Percentiles rank a stretch among this genome's conserved stretches.
phyloP scores from a whole-genome alignment of 164 flowering plant genomes.

The Nymphaea colorata region DNA sequence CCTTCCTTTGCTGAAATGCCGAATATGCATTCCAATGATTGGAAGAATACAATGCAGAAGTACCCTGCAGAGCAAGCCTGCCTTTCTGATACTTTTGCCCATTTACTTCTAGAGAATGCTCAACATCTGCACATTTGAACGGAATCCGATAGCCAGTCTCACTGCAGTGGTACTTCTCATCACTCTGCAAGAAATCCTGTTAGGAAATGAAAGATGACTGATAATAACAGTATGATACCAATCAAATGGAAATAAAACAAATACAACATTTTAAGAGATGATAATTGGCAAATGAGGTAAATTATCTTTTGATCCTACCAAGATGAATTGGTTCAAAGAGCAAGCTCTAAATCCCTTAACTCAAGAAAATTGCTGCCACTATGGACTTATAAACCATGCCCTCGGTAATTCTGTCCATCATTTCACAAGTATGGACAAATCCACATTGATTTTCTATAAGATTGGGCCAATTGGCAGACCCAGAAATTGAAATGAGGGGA shows the following conservation, averaged over 20 bases:
- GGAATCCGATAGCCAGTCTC: slow-evolving; percentile 96
- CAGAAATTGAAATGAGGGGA: no score
- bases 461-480: no score
- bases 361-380: no score
- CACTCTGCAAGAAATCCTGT: slow-evolving; percentile 26
- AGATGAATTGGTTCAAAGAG: not conserved
- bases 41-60: not conserved
- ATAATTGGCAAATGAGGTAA: not conserved
- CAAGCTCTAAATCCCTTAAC: no score
- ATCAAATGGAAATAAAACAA: no score
- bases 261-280: no score
- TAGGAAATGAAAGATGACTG: not conserved
- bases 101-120: slow-evolving; percentile 16
- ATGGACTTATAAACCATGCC: no score
- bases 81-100: slow-evolving; percentile 21
- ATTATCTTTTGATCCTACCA: not conserved
- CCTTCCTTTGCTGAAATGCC: no score
- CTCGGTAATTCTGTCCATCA: no score
- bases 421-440: no score
- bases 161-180: slow-evolving; percentile 71
- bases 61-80: slow-evolving; percentile 30
- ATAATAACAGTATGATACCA: no score
- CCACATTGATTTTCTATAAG: no score
- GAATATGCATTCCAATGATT: not conserved
- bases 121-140: slow-evolving; percentile 44